Evolutionary conservation across 1,284 basidiomycete genomes (phyloP).

Genomic region (Leccinum colubrinum): DNA sequence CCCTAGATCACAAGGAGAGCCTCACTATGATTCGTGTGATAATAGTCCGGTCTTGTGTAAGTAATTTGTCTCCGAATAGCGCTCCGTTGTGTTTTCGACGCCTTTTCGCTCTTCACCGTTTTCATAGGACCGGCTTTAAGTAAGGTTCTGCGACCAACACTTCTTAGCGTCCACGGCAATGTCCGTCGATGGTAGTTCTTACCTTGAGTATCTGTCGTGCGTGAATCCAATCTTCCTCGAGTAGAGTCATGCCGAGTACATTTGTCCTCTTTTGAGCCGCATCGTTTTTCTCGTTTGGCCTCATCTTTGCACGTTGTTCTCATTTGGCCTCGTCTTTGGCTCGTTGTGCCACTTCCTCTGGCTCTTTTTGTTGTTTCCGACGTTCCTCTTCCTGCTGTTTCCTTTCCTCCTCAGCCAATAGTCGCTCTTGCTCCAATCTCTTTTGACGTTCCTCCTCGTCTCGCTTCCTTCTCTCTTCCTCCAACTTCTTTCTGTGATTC

Average conservation of each 20-base stretch:
- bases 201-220: constrained; percentile 65
- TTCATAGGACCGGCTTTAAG: constrained; percentile 80
- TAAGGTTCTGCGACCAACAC: constrained; percentile 36
- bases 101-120: constrained; percentile 64
- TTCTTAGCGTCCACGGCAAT: constrained; percentile 26
- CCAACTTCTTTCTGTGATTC: constrained; percentile 49
- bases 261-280: constrained; percentile 32
- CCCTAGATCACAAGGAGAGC: constrained; percentile 16
- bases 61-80: constrained; percentile 76
- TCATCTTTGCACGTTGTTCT: constrained; percentile 31
- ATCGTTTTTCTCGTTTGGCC: constrained; percentile 10
- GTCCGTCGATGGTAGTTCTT: constrained; percentile 15
- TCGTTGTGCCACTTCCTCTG: constrained; percentile 39
- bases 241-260: constrained; percentile 47
- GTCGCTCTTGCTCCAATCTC: constrained; percentile 39
- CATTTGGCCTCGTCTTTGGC: constrained; percentile 31
- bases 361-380: constrained; percentile 37
- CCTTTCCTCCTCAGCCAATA: constrained; percentile 31
- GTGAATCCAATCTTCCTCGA: constrained; percentile 66
- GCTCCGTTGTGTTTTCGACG: constrained; percentile 55
- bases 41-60: constrained; percentile 77
- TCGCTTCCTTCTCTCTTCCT: constrained; percentile 46
- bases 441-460: constrained; percentile 48
- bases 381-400: constrained; percentile 35
- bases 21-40: constrained; percentile 69